Evolutionary conservation across 148 eudicot genomes (phyloP), one percentile per base, ranked within the genome.

Genomic region (Rhododendron mucronatum): DNA sequence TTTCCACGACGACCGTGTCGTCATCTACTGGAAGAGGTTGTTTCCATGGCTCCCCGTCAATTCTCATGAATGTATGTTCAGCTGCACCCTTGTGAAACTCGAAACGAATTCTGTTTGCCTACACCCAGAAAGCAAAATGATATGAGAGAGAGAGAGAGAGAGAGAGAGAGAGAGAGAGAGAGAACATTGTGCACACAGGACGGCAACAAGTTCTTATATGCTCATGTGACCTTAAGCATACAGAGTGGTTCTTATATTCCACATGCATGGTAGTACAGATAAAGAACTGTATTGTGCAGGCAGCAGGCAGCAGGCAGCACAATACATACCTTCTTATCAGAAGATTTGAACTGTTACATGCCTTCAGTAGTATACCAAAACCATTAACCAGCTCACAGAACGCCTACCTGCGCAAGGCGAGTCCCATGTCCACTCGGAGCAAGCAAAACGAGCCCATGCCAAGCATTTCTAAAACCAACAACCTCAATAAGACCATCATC

Each of bases 21-120:
- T 95, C 97, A 67, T 94, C 93, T 28, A 73, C 90, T 1, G 98
- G 96, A 23, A 95, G 93, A n/a, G 98, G 98, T 75, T 97, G 99
- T 87, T 93, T 94, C 98, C 99, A 95, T 44, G 99, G 99, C 67
- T 97, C 99, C 57, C 99, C 98, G 77, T 97, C 99, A 21, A 95
- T 93, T 86, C 99, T 93, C 99, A 97, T 97, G 86, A n/a, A 97
- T 9, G 99, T 95, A 80, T 90, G 89, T 76, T 91, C 94, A 82
- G 96, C 90, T 63, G 91, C 95, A 86, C 96, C 96, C 89, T 93
- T 97, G 61, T 87, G 93, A 82, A 97, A 95, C 87, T 97, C 98
- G 65, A 95, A 97, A 20, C 92, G 90, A 44, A 97, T 89, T 57
- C 96, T 83, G 41, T 76, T 89, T 79, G 98, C 96, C 98, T 95